Evolutionary conservation across 2,329 filamentous ascomycete genomes (phyloP), one percentile per base, ranked within the genome.

Genomic region (Pseudogymnoascus sp.): DNA sequence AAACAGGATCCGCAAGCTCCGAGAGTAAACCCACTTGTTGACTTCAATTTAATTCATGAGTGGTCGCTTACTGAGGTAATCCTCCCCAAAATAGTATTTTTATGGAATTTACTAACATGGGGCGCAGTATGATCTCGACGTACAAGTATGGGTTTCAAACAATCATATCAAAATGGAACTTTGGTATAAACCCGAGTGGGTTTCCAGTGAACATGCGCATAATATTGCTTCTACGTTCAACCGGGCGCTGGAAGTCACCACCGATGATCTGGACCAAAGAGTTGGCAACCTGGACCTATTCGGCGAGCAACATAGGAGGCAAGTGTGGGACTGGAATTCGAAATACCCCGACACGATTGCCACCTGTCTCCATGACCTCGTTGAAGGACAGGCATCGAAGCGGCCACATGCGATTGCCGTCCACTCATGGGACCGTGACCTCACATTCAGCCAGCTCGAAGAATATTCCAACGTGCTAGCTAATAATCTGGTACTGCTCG

Each of bases 181-280:
- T 11, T 75, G 74, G 63, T 77, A 77, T 61, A 76, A 74, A 75
- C 75, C 72, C 4, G 71, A 73, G 25, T 66, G 66, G 14, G 62
- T 78, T 12, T 77, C 74, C 0, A 71, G 73, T 59, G 65, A 66
- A 3, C 74, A 77, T 62, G 75, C 74, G 7, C 43, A 60, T 4
- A 75, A 73, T 61, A 71, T 77, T n/a, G 70, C 72, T 1, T 71
- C 69, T 18, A 72, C 71, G 0, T 76, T 77, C 41, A 63, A 72
- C 5, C 69, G 69, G 7, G 73, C 68, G 4, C 63, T 77, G 2
- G 69, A 74, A 22, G 72, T 70, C 28, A 73, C 62, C 53, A 57
- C 61, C 33, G 60, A 60, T 59, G 57, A 63, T 2, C 60, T 60
- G 20, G 30, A 63, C 11, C 53, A 64, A 47, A 36, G 41, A 33